Conservation (phyloP, 257 asterid genomes). For the Lithospermum erythrorhizon region DNA sequence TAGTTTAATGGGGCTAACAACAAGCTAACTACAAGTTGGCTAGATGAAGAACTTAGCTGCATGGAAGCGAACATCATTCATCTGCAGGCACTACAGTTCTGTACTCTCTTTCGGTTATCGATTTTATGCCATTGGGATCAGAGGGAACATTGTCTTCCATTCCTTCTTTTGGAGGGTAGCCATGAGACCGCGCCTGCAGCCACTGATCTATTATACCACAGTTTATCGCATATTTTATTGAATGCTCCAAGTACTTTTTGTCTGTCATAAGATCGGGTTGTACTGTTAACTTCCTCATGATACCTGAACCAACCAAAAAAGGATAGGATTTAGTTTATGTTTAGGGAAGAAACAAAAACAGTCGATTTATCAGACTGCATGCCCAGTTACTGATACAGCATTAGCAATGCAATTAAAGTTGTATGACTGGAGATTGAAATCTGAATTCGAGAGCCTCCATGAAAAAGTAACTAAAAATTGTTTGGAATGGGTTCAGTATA, state of each 20-base stretch:
- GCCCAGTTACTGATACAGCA: background rate
- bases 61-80: constrained; percentile 13
- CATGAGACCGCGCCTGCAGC: constrained; percentile 56
- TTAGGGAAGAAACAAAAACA: background rate
- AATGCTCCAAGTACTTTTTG: constrained; percentile 53
- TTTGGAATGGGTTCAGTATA: no score
- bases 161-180: constrained; percentile 87
- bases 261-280: constrained; percentile 69
- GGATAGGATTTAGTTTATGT: background rate
- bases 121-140: constrained; percentile 62
- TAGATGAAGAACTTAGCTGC: background rate
- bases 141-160: constrained; percentile 54
- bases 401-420: no score
- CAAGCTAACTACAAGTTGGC: background rate
- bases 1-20: no score
- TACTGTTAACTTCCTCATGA: constrained; percentile 60
- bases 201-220: constrained; percentile 88
- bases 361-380: background rate
- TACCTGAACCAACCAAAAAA: constrained; percentile 30
- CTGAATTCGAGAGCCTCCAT: no score
- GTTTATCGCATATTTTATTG: constrained; percentile 66
- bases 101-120: constrained; percentile 70
- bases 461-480: no score
- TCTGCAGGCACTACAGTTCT: constrained; percentile 47
- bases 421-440: no score